Evolutionary conservation across 1,284 basidiomycete species (phyloP).

Genomic region (Ustilago shanxiensis): DNA sequence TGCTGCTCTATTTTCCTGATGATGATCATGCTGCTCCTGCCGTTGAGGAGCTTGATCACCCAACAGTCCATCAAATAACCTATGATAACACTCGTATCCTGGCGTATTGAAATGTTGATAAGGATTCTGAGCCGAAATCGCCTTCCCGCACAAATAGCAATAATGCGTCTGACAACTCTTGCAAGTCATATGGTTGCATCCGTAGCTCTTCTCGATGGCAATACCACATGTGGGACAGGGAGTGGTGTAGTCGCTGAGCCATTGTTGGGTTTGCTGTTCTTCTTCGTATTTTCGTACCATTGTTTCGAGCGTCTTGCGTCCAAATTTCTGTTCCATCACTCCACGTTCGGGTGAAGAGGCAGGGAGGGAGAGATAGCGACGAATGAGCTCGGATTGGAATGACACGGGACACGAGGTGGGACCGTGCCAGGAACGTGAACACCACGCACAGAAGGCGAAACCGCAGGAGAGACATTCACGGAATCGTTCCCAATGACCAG

Average conservation of each 20-base stretch:
- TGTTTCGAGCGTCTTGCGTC: slow-evolving; percentile 37
- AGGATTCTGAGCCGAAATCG: slow-evolving; percentile 41
- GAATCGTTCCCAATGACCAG: slow-evolving; percentile 52
- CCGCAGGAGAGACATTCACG: slow-evolving; percentile 51
- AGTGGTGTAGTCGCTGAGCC: slow-evolving; percentile 43
- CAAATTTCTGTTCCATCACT: slow-evolving; percentile 40
- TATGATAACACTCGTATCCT: slow-evolving; percentile 38
- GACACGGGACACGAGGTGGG: slow-evolving; percentile 35
- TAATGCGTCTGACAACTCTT: slow-evolving; percentile 52
- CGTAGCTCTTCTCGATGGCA: slow-evolving; percentile 50
- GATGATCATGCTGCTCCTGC: background rate
- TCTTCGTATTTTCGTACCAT: slow-evolving; percentile 47
- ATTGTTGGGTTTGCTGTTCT: slow-evolving; percentile 45
- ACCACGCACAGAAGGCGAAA: slow-evolving; percentile 54
- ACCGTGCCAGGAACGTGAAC: slow-evolving; percentile 52
- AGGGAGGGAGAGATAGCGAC: slow-evolving; percentile 28
- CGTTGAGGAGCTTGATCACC: slow-evolving; percentile 34
- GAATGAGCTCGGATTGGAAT: slow-evolving; percentile 44
- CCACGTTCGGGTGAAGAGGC: slow-evolving; percentile 21
- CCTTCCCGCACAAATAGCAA: slow-evolving; percentile 55
- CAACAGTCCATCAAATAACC: slow-evolving; percentile 42
- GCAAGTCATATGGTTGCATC: slow-evolving; percentile 60
- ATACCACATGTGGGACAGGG: slow-evolving; percentile 51
- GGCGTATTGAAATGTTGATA: slow-evolving; percentile 52
- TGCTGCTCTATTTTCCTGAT: background rate